These are phyloP conservation scores for Daldinia concentrica DNA, from an alignment of 495 filamentous ascomycete genomes.

Conservation along the genomic window DNA sequence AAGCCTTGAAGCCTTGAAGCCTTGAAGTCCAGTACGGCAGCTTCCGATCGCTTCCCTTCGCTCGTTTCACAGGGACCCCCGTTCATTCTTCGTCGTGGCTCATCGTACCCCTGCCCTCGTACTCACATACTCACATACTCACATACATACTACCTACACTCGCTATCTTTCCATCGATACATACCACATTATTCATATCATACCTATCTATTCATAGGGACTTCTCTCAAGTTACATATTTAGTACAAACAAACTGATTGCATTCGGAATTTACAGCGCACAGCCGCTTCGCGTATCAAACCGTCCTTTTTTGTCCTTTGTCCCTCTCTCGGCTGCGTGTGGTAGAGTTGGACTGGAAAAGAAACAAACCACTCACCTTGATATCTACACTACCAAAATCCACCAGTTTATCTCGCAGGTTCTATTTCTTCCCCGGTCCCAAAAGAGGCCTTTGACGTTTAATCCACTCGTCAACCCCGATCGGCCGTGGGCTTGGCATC, in stretches of 20 bases:
- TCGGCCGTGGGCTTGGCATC: constrained; percentile 43
- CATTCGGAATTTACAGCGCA: constrained; percentile 33
- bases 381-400: neutral
- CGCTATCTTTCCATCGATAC: no score
- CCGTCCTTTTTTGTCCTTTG: constrained; percentile 20
- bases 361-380: constrained; percentile 1
- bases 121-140: neutral
- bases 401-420: neutral
- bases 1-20: constrained; percentile 1
- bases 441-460: constrained; percentile 5
- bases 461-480: constrained; percentile 24
- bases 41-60: constrained; percentile 37
- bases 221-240: constrained; percentile 4
- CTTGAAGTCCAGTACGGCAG: constrained; percentile 20
- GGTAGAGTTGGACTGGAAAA: constrained; percentile 13
- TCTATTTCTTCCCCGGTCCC: constrained; percentile 1
- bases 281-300: constrained; percentile 11
- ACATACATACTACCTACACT: neutral
- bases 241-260: constrained; percentile 36
- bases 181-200: neutral
- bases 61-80: constrained; percentile 35
- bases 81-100: constrained; percentile 25
- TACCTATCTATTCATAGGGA: neutral
- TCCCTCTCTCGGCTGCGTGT: constrained; percentile 12
- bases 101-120: constrained; percentile 24